Evolutionary conservation across 148 eudicot species (phyloP), one percentile per base, ranked within the genome.

Genomic region (Fallopia convolvulus): DNA sequence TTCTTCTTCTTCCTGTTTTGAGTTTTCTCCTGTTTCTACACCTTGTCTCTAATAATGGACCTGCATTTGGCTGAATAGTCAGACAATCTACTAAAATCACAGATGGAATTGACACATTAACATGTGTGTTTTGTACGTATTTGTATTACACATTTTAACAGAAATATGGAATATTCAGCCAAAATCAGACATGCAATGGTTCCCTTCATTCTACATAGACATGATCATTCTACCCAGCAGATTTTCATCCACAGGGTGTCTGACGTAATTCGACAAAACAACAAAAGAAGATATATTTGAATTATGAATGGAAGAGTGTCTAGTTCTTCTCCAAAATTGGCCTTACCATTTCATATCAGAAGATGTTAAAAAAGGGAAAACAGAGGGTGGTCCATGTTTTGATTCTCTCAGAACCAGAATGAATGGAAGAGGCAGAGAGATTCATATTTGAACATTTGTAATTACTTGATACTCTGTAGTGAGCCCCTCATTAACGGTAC

Each of bases 21-120:
- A 8, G 14, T 15, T 18, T 33, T 79, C 36, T 23, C 48, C 68
- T 78, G 58, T 14, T 9, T 46, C 76, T 65, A 76, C 80, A 33
- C 23, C 42, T 75, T 49, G 12, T 56, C 26, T 11, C 13, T 21
- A 3, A 2, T 39, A 15, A 6, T 32, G 26, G 23, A 33, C 33
- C 77, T 74, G 74, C 74, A 17, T 36, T 42, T 71, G 36, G 47
- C 44, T 30, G 21, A 39, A 8, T 33, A 48, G 11, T 71, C 48
- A 71, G 36, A 71, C 18, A 33, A 63, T 23, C 12, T 8, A 11
- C 26, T 21, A 44, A 8, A 44, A 8, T 26, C 23, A 21, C 70
- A 63, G 70, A 63, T 8, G n/a, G 56, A 44, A 44, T 44, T 44
- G 47, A 44, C 47, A 44, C 20, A 52, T 44, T 42, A 73, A 21